These are phyloP conservation scores for Rhexocercosporidium sp. DNA, from an alignment of 2,329 filamentous ascomycete genomes.

Conservation along the genomic window DNA sequence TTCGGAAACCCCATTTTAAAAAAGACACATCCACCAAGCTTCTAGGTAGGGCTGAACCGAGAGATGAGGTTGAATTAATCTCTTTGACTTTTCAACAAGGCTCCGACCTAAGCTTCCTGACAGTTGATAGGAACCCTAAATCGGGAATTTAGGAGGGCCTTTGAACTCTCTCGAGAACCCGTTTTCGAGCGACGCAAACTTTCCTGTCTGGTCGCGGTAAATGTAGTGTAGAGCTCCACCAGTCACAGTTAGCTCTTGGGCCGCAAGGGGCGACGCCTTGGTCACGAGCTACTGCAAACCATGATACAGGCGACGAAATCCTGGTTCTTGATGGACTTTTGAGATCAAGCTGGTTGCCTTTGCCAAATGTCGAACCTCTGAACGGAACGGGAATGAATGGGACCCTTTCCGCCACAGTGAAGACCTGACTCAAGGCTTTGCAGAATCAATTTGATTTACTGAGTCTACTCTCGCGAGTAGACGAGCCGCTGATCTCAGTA, in stretches of 20 bases:
- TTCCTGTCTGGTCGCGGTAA: background rate
- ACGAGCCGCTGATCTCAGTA: background rate
- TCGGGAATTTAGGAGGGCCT: conserved; percentile 4
- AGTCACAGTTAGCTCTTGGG: background rate
- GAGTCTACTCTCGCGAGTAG: background rate
- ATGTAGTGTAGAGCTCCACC: background rate
- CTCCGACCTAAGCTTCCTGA: conserved; percentile 5
- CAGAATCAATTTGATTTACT: background rate
- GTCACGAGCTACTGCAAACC: background rate
- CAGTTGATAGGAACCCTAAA: conserved; percentile 7
- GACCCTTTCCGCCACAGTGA: background rate
- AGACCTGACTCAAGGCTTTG: background rate
- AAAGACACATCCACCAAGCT: background rate
- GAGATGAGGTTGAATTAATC: conserved; percentile 19
- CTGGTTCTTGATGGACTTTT: background rate
- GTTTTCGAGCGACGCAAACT: background rate
- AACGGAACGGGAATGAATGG: background rate
- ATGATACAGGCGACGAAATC: background rate
- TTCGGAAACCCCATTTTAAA: no score
- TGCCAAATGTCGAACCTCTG: no score
- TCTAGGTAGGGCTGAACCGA: background rate
- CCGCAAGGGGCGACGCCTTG: background rate
- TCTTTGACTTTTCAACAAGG: conserved; percentile 12
- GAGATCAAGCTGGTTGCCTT: background rate
- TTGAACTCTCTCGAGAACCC: conserved; percentile 6